These are phyloP conservation scores for Fraxinus albicans DNA, from an alignment of 305 asterid species.

Conservation along the genomic window DNA sequence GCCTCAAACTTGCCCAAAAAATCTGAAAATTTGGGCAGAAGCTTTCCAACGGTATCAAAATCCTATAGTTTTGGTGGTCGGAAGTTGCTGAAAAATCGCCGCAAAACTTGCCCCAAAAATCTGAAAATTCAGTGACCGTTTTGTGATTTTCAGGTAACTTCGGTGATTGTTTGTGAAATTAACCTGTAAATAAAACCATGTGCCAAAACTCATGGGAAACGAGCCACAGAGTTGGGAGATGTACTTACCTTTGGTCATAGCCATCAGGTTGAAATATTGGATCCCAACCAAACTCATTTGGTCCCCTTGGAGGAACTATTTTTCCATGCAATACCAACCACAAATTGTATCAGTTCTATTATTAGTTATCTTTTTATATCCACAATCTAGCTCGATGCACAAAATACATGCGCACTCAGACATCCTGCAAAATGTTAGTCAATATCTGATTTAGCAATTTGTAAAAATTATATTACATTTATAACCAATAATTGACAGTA, in stretches of 20 bases:
- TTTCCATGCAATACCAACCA: constrained; percentile 60
- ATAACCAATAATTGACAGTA: background rate
- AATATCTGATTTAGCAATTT: background rate
- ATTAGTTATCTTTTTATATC: background rate
- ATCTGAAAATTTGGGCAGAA: too few relatives aligned
- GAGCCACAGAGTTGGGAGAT: background rate
- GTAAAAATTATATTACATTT: constrained; percentile 5
- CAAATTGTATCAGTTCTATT: constrained; percentile 19
- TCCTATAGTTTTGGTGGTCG: too few relatives aligned
- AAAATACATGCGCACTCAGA: background rate
- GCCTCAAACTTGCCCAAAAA: too few relatives aligned
- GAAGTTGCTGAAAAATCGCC: too few relatives aligned
- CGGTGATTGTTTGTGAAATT: too few relatives aligned
- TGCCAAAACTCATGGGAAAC: background rate
- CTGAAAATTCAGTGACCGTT: too few relatives aligned
- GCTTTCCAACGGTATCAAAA: too few relatives aligned
- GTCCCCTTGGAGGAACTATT: constrained; percentile 88
- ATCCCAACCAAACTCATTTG: constrained; percentile 95
- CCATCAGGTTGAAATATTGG: constrained; percentile 91
- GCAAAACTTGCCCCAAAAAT: too few relatives aligned
- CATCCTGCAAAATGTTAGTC: background rate
- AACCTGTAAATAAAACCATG: background rate
- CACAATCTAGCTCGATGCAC: constrained; percentile 7
- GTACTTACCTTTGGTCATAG: constrained; percentile 68
- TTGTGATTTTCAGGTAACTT: too few relatives aligned